Base-by-base conservation (phyloP, 805 yeast species). In the Jamesozyma piceae region DNA sequence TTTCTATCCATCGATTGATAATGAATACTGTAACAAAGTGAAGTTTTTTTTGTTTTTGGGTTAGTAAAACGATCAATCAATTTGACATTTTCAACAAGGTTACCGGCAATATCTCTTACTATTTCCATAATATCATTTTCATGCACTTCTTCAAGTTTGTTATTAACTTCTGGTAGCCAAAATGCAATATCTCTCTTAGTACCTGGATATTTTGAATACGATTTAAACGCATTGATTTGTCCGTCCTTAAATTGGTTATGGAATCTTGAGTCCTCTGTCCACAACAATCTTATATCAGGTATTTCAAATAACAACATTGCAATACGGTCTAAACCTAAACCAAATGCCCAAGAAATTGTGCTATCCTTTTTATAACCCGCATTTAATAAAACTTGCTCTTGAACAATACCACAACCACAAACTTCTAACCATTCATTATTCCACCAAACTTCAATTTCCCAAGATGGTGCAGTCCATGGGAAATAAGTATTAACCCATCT, bases 401-500 rank as follows among this genome's bases (percentile, higher is more conserved):
- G 78, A 6, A 88, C 95, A 30, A 90, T 72, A 21, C 98, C 98
- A 65, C 95, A 86, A 0, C 98, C 98, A 56, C 95, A 86, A 60
- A 95, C 80, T 66, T 92, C 98, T 29, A 92, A 71, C 98, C 98
- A 92, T 52, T 89, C 95, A 41, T 92, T 95, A 58, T 88, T 85
- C 97, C 97, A 92, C 89, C 94, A 88, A 4, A 92, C 95, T 64
- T 92, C 98, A 51, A 94, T 87, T 57, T 92, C 97, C 94, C 95
- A 92, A 35, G 95, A 84, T 3, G 98, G 98, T 1, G 95, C 78
- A 2, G 98, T 92, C 97, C 97, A 92, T 3, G 98, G 98, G 68
- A 92, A 92, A 55, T 80, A 86, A 0, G 92, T 95, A 55, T 86
- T 94, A 28, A 88, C 82, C 98, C 98, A 92, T 52, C 97, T 73